Evolutionary conservation across 139 green algal genomes (phyloP).

Genomic region (Pleodorina starrii): DNA sequence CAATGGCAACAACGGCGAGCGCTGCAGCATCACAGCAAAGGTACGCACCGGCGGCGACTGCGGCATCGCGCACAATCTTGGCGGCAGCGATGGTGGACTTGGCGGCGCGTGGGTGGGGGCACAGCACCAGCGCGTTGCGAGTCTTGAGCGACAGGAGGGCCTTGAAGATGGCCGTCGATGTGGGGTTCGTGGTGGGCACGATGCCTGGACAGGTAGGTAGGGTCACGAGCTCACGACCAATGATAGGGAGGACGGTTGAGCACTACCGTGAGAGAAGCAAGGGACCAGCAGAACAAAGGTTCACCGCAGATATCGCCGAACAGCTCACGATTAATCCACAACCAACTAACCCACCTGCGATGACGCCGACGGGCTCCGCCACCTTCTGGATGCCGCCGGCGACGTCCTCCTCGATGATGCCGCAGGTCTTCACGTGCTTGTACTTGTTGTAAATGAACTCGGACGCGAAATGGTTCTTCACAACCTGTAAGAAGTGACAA

Average conservation of each 20-base stretch:
- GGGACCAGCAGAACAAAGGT: too few species aligned
- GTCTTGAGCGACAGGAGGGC: conserved; percentile 78
- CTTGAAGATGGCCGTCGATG: conserved; percentile 83
- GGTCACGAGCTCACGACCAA: too few species aligned
- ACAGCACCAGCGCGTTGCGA: conserved; percentile 79
- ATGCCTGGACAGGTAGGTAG: too few species aligned
- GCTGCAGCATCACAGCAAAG: too few species aligned
- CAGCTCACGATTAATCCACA: too few species aligned
- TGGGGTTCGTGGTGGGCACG: conserved; percentile 81
- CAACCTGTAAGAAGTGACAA: conserved; percentile 63
- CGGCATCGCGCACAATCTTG: conserved; percentile 74
- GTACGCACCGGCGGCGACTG: conserved; percentile 69
- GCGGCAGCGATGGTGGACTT: conserved; percentile 74
- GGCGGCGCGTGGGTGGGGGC: conserved; percentile 74
- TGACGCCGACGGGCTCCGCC: conserved; percentile 73
- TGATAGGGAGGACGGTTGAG: too few species aligned
- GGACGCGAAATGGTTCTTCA: conserved; percentile 84
- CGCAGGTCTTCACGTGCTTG: conserved; percentile 83
- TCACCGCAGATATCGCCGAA: too few species aligned
- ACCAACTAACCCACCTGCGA: conserved; percentile 54
- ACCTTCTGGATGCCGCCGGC: conserved; percentile 67
- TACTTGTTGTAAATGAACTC: conserved; percentile 89
- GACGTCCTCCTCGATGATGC: conserved; percentile 72
- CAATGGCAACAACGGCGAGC: too few species aligned
- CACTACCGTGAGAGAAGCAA: too few species aligned